Percentiles rank a stretch among this genome's conserved stretches.
Conservation (phyloP, 177 flowering plant genomes). For the Vitis hybrid region DNA sequence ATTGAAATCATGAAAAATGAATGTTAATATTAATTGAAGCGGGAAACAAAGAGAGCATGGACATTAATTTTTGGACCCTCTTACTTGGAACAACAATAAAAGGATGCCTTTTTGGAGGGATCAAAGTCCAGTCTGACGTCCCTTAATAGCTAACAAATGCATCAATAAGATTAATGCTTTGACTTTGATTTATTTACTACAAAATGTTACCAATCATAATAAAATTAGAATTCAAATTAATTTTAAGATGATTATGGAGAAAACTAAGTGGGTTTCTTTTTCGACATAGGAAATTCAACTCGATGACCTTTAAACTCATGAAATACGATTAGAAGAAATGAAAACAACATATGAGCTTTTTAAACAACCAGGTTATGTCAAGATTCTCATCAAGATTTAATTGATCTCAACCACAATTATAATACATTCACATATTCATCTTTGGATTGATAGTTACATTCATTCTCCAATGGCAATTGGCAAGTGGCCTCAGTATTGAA, state of each 20-base stretch:
- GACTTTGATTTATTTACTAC: too few species aligned
- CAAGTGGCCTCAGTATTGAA: too few species aligned
- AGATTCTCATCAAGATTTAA: constrained; percentile 33
- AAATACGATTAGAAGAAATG: constrained; percentile 33
- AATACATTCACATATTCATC: too few species aligned
- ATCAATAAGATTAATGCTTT: constrained; percentile 16
- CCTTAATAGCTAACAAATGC: constrained; percentile 28
- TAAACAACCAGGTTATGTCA: constrained; percentile 42
- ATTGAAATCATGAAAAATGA: constrained; percentile 34
- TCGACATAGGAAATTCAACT: constrained; percentile 30
- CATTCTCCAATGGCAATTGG: too few species aligned
- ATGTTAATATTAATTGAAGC: constrained; percentile 30
- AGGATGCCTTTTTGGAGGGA: constrained; percentile 43
- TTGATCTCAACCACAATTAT: too few species aligned
- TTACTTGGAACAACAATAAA: constrained; percentile 34
- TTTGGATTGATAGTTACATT: too few species aligned
- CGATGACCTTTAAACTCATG: constrained; percentile 43
- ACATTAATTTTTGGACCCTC: constrained; percentile 16
- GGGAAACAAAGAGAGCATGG: constrained; percentile 2
- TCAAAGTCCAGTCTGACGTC: constrained; percentile 38
- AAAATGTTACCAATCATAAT: too few species aligned
- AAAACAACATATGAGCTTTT: constrained; percentile 27
- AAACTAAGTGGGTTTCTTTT: too few species aligned
- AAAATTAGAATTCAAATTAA: too few species aligned
- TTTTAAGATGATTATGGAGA: too few species aligned